Evolutionary conservation across 345 rosid genomes (phyloP), one percentile per base, ranked within the genome.

Genomic region (Turnera subulata): DNA sequence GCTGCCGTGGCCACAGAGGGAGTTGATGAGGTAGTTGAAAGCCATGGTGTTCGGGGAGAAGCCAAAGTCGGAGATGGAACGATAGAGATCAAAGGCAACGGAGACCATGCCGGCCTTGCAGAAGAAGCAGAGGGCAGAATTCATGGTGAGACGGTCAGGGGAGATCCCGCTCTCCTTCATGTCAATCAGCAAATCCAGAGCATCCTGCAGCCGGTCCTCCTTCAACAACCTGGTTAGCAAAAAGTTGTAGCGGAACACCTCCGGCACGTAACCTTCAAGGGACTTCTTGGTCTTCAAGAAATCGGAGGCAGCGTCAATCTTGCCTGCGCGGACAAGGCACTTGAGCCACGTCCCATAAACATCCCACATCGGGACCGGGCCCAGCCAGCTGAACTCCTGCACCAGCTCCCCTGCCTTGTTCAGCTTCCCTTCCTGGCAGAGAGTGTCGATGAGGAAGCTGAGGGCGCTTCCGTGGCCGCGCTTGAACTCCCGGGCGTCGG

Each of bases 91-190:
- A 11, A 79, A 66, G 11, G 96, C 97, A 69, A 70, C 84, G 51
- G 83, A 84, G 50, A 84, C 85, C 82, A 82, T 80, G 45, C 99
- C 96, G 5, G 82, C 84, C 68, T 93, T 93, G 65, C 96, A 83
- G 64, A 89, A 81, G 76, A 83, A 93, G 68, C 94, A 83, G 35
- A 93, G 71, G 26, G 81, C 76, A 46, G 84, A 80, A 63, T 78
- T 80, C 79, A 86, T 75, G 1, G 96, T 85, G 35, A 65, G 56
- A 71, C 54, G 66, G 59, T 85, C 80, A 51, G 96, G 88, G 10
- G 59, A 64, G 64, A 89, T 65, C 38, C 69, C 68, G 50, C 53
- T 61, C 33, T 79, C 82, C 61, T 73, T 79, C 97, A 87, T 93
- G 62, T 89, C 94, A 44, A 70, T 64, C 46, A 93, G 58, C 67